phyloP scores from a whole-genome alignment of 2,329 filamentous ascomycete species.

The Cadophora luteo-olivacea region DNA sequence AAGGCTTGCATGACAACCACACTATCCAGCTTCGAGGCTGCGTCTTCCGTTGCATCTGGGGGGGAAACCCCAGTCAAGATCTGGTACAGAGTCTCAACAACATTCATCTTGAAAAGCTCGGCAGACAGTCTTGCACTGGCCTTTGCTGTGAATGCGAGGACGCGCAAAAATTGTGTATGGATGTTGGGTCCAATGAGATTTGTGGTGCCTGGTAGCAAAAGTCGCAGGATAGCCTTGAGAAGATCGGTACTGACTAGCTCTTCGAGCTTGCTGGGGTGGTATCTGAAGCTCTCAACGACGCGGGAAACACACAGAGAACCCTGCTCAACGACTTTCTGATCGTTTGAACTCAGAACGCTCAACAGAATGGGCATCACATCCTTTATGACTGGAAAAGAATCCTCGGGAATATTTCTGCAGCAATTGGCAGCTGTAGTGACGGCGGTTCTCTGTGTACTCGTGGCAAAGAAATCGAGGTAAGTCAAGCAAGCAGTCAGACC shows the following conservation, averaged over 20 bases:
- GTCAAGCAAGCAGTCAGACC: slow-evolving; percentile 94
- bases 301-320: slow-evolving; percentile 94
- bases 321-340: slow-evolving; percentile 96
- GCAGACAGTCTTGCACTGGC: slow-evolving; percentile 87
- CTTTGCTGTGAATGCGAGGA: slow-evolving; percentile 87
- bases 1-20: slow-evolving; percentile 98
- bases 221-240: slow-evolving; percentile 81
- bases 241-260: slow-evolving; percentile 90
- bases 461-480: slow-evolving; percentile 97
- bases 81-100: slow-evolving; percentile 97
- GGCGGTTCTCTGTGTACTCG: slow-evolving; percentile 93
- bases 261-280: slow-evolving; percentile 86
- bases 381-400: slow-evolving; percentile 88
- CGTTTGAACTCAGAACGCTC: slow-evolving; percentile 87
- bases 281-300: slow-evolving; percentile 96
- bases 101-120: slow-evolving; percentile 93
- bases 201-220: slow-evolving; percentile 91
- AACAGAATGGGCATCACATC: slow-evolving; percentile 97
- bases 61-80: slow-evolving; percentile 96
- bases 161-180: slow-evolving; percentile 93
- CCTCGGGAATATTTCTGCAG: slow-evolving; percentile 93
- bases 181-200: slow-evolving; percentile 94
- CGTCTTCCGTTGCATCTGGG: slow-evolving; percentile 77
- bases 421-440: slow-evolving; percentile 98
- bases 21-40: slow-evolving; percentile 88